Evolutionary conservation across 179 eudicot genomes (phyloP), one percentile per base, ranked within the genome.

Genomic region (Silene vulgaris): DNA sequence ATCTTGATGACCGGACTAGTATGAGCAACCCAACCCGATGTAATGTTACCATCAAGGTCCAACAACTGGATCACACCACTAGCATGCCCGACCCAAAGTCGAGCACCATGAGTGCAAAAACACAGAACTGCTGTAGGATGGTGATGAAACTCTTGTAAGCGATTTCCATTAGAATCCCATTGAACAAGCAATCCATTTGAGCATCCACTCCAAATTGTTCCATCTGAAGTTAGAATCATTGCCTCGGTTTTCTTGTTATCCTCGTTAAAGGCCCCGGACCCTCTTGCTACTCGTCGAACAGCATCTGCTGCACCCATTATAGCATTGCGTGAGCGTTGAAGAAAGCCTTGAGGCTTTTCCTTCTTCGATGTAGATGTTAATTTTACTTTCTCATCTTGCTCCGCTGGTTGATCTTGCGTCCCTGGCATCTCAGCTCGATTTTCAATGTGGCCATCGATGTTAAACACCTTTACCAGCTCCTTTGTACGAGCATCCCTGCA

Each of bases 291-390:
- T 40, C 98, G 83, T 8, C 98, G 89, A 56, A 96, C 99, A 76
- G 99, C 99, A 86, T 88, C 99, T 23, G 99, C 99, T 73, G 99
- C 99, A 50, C 99, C 99, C 92, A 96, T 85, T 32, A 96, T 81
- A 65, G 99, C 99, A 74, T 96, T 89, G n/a, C 97, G 96, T 59
- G 99, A 93, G 65, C 97, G 85, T 56, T 90, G 92, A 66, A 96
- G 80, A 83, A 96, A 96, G 50, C 97, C 93, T 59, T 86, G 91
- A 13, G 97, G 78, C 79, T 96, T 96, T 54, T 96, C 99, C 87
- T 91, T 96, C 79, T 96, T 96, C 5, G 96, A 86, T 75, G 83
- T 79, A 6, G 98, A 84, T 26, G 82, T 90, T 63, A 90, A 78
- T 75, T 96, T 96, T 20, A 87, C 96, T 65, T 89, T 96, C 83